Evolutionary conservation across 192 early-diverging fungal species (phyloP), one percentile per base, ranked within the genome.

Genomic region (Geosiphon pyriformis): DNA sequence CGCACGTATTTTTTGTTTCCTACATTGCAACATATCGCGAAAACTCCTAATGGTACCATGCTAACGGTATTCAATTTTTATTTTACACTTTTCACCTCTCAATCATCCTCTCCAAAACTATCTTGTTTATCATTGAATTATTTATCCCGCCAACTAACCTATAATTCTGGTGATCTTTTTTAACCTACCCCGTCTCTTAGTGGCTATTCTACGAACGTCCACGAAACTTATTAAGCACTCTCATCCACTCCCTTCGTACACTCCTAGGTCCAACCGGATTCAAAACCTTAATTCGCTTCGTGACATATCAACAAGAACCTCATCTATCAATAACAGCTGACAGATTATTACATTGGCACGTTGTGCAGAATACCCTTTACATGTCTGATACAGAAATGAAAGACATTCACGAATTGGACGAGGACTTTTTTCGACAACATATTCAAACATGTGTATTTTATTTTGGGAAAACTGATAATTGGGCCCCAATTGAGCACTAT

Each of bases 301-400:
- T 71, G 2, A 80, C 82, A 0, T 63, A 72, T 7, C 80, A 80
- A 51, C 64, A 70, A 8, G 62, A 63, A 10, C 72, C 68, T 1
- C 79, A 84, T 63, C 60, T 89, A 25, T 65, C 68, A 2, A 72
- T 86, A 15, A 92, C 91, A 4, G 72, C 84, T 0, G 81, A 89
- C 51, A 72, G 87, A 54, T 72, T 95, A 49, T 67, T 95, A 18
- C 78, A 88, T 69, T 73, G 82, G 1, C 67, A 71, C 23, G 81
- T 87, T 0, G 76, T 90, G 49, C 74, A 74, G 66, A 88, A 87
- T 54, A 72, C 89, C 37, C 68, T 94, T 52, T 74, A 74, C 53
- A 85, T 96, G 79, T 90, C 90, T 4, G 66, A 68, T 4, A 71
- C 85, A 23, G 94, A 96, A 67, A 90, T 94, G 90, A 76, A 77